Conservation (phyloP, 1,284 basidiomycete species). For the Schizophyllum amplum region DNA sequence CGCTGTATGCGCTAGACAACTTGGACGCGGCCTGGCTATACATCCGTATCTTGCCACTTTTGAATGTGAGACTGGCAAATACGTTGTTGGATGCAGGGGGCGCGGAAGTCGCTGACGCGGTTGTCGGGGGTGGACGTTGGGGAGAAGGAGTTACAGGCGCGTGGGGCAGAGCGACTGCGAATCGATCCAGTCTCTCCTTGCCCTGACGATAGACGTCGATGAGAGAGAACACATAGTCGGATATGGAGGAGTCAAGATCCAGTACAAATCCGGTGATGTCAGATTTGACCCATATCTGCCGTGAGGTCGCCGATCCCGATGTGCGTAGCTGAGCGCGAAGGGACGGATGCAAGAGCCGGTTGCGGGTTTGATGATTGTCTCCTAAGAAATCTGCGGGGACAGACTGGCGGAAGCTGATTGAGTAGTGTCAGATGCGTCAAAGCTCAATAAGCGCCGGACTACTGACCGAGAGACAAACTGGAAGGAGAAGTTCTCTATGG, state of each 20-base stretch:
- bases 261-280: slow-evolving; percentile 83
- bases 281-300: slow-evolving; percentile 60
- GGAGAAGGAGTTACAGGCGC: slow-evolving; percentile 33
- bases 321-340: slow-evolving; percentile 72
- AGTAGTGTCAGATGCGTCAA: slow-evolving; percentile 2
- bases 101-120: slow-evolving; percentile 12
- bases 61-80: slow-evolving; percentile 70
- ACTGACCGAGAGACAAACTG: slow-evolving; percentile 75
- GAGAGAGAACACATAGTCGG: slow-evolving; percentile 72
- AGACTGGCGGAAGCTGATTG: slow-evolving; percentile 67
- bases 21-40: slow-evolving; percentile 39
- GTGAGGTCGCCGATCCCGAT: slow-evolving; percentile 38
- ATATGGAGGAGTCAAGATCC: slow-evolving; percentile 77
- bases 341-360: slow-evolving; percentile 73
- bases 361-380: slow-evolving; percentile 61
- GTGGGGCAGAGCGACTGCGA: slow-evolving; percentile 45
- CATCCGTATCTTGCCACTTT: slow-evolving; percentile 71
- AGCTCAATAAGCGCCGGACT: not conserved
- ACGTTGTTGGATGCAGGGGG: slow-evolving; percentile 49
- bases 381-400: slow-evolving; percentile 63
- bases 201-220: slow-evolving; percentile 83
- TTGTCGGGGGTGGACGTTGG: slow-evolving; percentile 13
- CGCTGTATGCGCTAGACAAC: slow-evolving; percentile 24
- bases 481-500: slow-evolving; percentile 66
- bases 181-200: slow-evolving; percentile 63